Base-by-base conservation (phyloP, 2,329 filamentous ascomycete genomes). In the Venturia oleaginea region DNA sequence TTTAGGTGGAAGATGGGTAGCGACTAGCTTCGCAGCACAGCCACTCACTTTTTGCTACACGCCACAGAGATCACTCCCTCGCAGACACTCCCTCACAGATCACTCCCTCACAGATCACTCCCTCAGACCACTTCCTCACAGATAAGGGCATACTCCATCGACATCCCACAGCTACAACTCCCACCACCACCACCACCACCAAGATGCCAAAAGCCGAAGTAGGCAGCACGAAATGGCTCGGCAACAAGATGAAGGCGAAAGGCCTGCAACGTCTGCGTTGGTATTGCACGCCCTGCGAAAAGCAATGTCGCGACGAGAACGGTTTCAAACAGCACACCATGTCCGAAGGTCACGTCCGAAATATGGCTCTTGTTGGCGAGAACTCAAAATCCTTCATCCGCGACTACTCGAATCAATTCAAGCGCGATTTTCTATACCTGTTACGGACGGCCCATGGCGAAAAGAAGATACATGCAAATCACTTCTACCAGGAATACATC, bases 401-500 rank as follows among this genome's bases (percentile, higher is more conserved):
- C 72, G 84, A 92, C 57, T 99, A 86, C 79, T 90, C 85, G 75
- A 84, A 84, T 66, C 85, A 96, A 69, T 99, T 99, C 74, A 78
- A 89, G 67, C 83, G 83, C 65, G 90, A 95, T 72, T 96, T 96
- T 70, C 68, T 95, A 0, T 80, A 85, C 65, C 80, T 94, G 1
- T 80, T 99, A 7, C 84, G 86, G 65, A 96, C 92, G 0, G 85
- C 87, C 0, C 94, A 99, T 71, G 91, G 92, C 67, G 92, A 96
- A 76, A 99, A 99, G 76, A 84, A 86, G 70, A 86, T 97, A 1
- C 84, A 92, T 40, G 85, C 92, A 62, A 99, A 99, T 72, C 87
- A 90, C 67, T 97, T 97, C 75, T 99, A 99, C 76, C 91, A 97
- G 74, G 88, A 92, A 72, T 94, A 96, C 71, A 97, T 97, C 69